Percentiles rank a stretch among this genome's conserved stretches.
Conservation (phyloP, 106 monocot species). For the Apostasia ramifera region DNA sequence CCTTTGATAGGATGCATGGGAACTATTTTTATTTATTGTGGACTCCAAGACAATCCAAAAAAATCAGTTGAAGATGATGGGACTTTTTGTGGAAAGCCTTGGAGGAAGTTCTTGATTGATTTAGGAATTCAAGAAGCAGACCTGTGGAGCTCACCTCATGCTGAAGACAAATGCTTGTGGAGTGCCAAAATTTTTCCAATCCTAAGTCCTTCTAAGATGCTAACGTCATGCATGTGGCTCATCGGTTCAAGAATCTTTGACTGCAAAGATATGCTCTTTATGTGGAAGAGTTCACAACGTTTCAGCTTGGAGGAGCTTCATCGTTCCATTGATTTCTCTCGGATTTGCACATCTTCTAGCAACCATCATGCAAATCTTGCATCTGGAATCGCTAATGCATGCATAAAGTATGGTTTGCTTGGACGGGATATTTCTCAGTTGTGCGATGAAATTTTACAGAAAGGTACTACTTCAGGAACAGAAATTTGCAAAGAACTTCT, state of each 20-base stretch:
- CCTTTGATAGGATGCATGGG: constrained; percentile 46
- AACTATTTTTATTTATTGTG: constrained; percentile 71
- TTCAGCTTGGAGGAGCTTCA: constrained; percentile 93
- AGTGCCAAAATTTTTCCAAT: constrained; percentile 82
- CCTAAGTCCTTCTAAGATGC: constrained; percentile 48
- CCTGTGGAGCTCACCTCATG: constrained; percentile 38
- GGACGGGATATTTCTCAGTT: constrained; percentile 77
- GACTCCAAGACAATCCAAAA: constrained; percentile 95
- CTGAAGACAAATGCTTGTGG: constrained; percentile 64
- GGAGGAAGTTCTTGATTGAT: constrained; percentile 66
- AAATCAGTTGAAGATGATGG: constrained; percentile 36
- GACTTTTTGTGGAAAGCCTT: constrained; percentile 94
- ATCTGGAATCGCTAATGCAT: constrained; percentile 72
- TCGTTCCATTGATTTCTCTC: constrained; percentile 55
- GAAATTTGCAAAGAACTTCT: constrained; percentile 70
- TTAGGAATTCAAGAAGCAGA: constrained; percentile 71
- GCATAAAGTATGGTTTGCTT: constrained; percentile 69
- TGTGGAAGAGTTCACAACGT: constrained; percentile 67
- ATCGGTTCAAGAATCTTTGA: constrained; percentile 37
- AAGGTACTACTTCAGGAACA: constrained; percentile 29
- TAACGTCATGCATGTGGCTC: constrained; percentile 77
- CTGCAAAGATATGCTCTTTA: constrained; percentile 30
- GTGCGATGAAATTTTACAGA: constrained; percentile 70
- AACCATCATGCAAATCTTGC: constrained; percentile 78
- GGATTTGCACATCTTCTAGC: constrained; percentile 48